Evolutionary conservation across 163 green algal species (phyloP).

Genomic region (Volvox carteri): DNA sequence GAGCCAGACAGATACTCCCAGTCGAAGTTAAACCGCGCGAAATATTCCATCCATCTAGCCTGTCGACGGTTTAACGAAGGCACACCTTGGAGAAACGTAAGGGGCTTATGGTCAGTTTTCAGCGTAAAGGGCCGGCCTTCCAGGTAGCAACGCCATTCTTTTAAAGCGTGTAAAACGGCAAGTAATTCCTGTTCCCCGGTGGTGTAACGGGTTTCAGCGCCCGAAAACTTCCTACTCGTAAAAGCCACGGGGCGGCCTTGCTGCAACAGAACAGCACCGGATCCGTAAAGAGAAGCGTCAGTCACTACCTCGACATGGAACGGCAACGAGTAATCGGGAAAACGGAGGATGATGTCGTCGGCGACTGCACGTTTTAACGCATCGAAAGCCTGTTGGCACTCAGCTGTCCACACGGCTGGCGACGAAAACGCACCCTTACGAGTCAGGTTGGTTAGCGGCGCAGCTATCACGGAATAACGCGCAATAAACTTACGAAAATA

Average conservation of each 20-base stretch:
- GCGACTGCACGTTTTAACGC: background rate
- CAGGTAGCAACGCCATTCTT: slow-evolving; percentile 62
- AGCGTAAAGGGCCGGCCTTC: slow-evolving; percentile 22
- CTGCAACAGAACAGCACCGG: slow-evolving; percentile 68
- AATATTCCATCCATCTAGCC: slow-evolving; percentile 19
- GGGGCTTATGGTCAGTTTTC: slow-evolving; percentile 17
- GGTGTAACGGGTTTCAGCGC: slow-evolving; percentile 14
- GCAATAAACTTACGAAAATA: slow-evolving; percentile 54
- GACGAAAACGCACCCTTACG: background rate
- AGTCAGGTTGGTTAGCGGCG: slow-evolving; percentile 16
- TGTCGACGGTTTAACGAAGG: slow-evolving; percentile 9
- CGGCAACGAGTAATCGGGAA: slow-evolving; percentile 52
- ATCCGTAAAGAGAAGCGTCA: slow-evolving; percentile 64
- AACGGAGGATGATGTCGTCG: background rate
- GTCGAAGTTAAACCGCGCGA: background rate
- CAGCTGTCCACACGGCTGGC: background rate
- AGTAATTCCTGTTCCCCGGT: slow-evolving; percentile 16
- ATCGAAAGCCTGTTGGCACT: slow-evolving; percentile 15
- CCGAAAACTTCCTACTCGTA: slow-evolving; percentile 8
- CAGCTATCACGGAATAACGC: slow-evolving; percentile 54
- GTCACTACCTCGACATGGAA: slow-evolving; percentile 58
- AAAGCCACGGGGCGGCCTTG: slow-evolving; percentile 24
- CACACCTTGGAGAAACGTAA: background rate
- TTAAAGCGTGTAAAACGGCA: slow-evolving; percentile 48
- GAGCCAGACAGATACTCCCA: background rate